Conservation (phyloP, 495 filamentous ascomycete species). For the Immersiella caudata region DNA sequence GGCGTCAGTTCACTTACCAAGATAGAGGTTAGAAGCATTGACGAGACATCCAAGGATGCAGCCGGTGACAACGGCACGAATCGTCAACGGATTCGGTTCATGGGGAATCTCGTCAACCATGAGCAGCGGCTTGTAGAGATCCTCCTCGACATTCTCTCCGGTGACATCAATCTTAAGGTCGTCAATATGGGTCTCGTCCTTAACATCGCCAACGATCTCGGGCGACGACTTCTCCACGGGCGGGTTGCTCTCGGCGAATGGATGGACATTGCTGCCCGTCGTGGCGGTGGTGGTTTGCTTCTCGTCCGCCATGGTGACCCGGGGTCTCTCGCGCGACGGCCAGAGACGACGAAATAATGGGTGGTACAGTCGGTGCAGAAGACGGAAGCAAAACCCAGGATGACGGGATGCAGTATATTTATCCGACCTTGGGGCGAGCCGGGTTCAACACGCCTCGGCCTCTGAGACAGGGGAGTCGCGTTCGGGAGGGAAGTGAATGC, state of each 20-base stretch:
- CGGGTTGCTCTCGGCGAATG: slow-evolving; percentile 35
- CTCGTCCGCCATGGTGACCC: slow-evolving; percentile 32
- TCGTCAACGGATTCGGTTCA: slow-evolving; percentile 56
- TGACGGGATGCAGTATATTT: neutral
- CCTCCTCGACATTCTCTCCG: slow-evolving; percentile 37
- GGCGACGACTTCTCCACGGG: slow-evolving; percentile 25
- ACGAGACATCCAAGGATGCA: slow-evolving; percentile 62
- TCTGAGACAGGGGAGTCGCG: neutral
- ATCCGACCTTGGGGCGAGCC: neutral
- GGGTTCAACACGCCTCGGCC: neutral
- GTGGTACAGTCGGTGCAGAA: neutral
- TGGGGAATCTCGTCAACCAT: slow-evolving; percentile 47
- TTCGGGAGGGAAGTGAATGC: neutral
- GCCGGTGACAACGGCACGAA: slow-evolving; percentile 60
- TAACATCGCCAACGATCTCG: slow-evolving; percentile 7
- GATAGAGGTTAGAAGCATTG: slow-evolving; percentile 67
- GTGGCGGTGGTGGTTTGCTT: slow-evolving; percentile 26
- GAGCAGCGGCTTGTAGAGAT: slow-evolving; percentile 51
- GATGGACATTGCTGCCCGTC: slow-evolving; percentile 26
- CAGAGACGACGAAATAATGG: neutral
- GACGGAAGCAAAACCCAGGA: neutral
- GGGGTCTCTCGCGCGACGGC: neutral
- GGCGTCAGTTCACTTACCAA: slow-evolving; percentile 40
- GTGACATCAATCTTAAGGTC: slow-evolving; percentile 10
- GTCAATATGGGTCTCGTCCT: slow-evolving; percentile 27